Evolutionary conservation across 2,329 filamentous ascomycete genomes (phyloP).

Genomic region (Alternaria triticimaculans): DNA sequence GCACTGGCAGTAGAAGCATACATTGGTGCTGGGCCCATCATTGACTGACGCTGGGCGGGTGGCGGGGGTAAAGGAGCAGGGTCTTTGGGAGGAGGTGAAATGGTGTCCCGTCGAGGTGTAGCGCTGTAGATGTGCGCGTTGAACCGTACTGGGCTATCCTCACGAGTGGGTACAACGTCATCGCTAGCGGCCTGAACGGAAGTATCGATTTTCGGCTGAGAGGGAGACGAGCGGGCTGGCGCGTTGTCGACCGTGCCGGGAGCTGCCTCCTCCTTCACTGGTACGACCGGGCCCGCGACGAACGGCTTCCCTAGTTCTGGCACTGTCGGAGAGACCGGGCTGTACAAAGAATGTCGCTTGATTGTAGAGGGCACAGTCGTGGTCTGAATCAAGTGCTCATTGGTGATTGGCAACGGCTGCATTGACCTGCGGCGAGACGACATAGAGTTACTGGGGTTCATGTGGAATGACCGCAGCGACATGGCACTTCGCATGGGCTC

Average conservation of each 20-base stretch:
- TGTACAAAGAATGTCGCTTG: constrained; percentile 43
- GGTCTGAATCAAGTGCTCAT: constrained; percentile 40
- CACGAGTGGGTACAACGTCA: constrained; percentile 15
- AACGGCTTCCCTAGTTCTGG: constrained; percentile 16
- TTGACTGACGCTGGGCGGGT: constrained; percentile 34
- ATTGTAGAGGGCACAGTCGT: constrained; percentile 17
- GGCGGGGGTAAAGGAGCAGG: constrained; percentile 34
- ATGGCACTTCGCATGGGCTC: constrained; percentile 43
- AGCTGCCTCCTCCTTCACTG: neutral
- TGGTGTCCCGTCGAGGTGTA: constrained; percentile 30
- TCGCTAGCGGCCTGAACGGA: neutral
- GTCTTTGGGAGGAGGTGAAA: constrained; percentile 40
- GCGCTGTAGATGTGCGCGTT: constrained; percentile 34
- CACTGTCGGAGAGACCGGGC: constrained; percentile 33
- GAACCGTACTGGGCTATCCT: constrained; percentile 31
- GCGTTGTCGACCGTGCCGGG: neutral
- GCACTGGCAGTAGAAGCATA: constrained; percentile 14
- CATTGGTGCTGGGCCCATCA: constrained; percentile 16
- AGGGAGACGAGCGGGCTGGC: constrained; percentile 9
- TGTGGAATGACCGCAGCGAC: constrained; percentile 48
- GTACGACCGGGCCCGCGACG: neutral
- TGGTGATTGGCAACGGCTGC: constrained; percentile 46
- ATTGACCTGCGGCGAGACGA: constrained; percentile 47
- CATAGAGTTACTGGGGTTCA: constrained; percentile 40
- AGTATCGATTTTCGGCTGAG: constrained; percentile 1